These are phyloP conservation scores for Elaeis guineensis DNA, from an alignment of 176 grass and related monocot genomes.

Conservation along the genomic window DNA sequence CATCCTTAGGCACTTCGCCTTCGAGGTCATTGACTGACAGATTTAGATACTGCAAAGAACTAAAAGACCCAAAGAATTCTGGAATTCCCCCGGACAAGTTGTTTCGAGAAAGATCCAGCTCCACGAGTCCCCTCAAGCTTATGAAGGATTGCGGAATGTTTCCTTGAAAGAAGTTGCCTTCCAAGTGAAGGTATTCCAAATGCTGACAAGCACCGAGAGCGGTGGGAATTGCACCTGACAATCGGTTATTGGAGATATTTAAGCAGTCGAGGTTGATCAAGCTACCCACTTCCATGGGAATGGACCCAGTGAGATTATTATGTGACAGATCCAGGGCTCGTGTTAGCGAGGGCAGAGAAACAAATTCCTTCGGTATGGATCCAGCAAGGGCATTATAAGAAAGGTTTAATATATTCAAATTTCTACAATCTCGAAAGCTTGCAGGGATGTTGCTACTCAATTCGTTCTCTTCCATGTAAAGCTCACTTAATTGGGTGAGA, in stretches of 20 bases:
- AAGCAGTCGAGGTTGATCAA: slow-evolving; percentile 2
- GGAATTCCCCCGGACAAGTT: slow-evolving; percentile 10
- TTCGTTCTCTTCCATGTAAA: neutral
- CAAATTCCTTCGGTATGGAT: slow-evolving; percentile 3
- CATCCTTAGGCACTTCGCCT: slow-evolving; percentile 10
- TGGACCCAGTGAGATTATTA: neutral
- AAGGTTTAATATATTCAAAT: neutral
- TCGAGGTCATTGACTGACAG: slow-evolving; percentile 19
- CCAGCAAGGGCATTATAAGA: slow-evolving; percentile 2
- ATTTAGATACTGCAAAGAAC: slow-evolving; percentile 1
- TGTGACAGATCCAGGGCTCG: neutral
- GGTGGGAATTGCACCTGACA: slow-evolving; percentile 2
- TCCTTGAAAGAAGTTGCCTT: neutral
- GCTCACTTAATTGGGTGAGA: slow-evolving; percentile 7
- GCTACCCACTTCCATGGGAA: slow-evolving; percentile 6
- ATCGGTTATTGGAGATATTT: neutral
- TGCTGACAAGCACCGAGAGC: slow-evolving; percentile 1
- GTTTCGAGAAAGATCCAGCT: slow-evolving; percentile 15
- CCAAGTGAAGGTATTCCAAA: neutral
- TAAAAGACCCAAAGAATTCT: neutral
- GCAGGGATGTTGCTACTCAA: slow-evolving; percentile 4
- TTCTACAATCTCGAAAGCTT: neutral
- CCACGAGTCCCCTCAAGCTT: neutral
- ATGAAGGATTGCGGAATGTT: neutral
- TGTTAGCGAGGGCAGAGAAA: too few species aligned